phyloP scores from a whole-genome alignment of 2,329 filamentous ascomycete genomes.

The Beauveria scarabaeidicola region DNA sequence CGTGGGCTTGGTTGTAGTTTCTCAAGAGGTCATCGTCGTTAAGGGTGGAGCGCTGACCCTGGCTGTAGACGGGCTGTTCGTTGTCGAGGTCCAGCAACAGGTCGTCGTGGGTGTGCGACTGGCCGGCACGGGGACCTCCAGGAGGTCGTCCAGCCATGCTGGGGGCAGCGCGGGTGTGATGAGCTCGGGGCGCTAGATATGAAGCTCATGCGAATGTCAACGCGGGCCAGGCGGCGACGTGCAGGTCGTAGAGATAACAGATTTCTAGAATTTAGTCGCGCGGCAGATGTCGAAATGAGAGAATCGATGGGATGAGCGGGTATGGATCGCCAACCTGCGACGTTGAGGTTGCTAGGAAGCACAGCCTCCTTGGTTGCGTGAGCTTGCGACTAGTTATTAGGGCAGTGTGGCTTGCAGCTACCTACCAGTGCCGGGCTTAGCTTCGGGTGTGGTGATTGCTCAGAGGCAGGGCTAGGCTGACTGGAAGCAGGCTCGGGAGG shows the following conservation, averaged over 20 bases:
- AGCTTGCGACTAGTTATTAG: conserved; percentile 3
- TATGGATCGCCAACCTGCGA: conserved; percentile 8
- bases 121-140: conserved; percentile 39
- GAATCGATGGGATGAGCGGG: neutral
- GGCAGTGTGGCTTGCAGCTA: conserved; percentile 2
- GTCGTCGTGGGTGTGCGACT: conserved; percentile 41
- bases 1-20: conserved; percentile 63
- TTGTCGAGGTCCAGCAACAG: conserved; percentile 69
- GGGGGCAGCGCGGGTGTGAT: conserved; percentile 29
- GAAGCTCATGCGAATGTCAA: conserved; percentile 14
- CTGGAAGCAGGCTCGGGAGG: neutral
- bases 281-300: neutral
- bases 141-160: conserved; percentile 54
- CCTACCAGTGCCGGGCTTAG: neutral
- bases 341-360: conserved; percentile 9
- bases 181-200: conserved; percentile 21
- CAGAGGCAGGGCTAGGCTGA: neutral
- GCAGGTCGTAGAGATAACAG: neutral
- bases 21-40: conserved; percentile 74
- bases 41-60: conserved; percentile 67
- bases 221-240: neutral
- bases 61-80: conserved; percentile 62
- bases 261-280: neutral
- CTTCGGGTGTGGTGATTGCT: neutral
- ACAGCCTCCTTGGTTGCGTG: conserved; percentile 12